Conservation (phyloP, 305 asterid species). For the Lippia alba region DNA sequence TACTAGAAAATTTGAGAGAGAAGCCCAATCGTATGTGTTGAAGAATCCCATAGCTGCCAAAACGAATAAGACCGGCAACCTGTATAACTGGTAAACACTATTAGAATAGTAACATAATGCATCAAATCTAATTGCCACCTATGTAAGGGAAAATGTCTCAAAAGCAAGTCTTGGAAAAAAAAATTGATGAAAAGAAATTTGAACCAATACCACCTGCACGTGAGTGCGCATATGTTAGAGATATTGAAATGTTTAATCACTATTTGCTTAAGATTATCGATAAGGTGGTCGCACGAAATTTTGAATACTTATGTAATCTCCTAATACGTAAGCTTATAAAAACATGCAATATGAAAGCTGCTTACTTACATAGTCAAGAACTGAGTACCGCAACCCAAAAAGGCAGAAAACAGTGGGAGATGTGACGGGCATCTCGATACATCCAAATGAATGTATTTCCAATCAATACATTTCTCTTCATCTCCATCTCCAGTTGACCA, state of each 20-base stretch:
- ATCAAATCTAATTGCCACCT: not conserved
- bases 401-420: constrained; percentile 70
- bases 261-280: too few relatives aligned
- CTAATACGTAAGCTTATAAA: not conserved
- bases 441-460: constrained; percentile 78
- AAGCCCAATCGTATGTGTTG: constrained; percentile 78
- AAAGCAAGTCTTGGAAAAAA: not conserved
- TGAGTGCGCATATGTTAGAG: too few relatives aligned
- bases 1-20: constrained; percentile 55
- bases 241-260: too few relatives aligned
- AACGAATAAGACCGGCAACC: constrained; percentile 61
- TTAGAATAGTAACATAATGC: constrained; percentile 2
- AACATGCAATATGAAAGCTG: constrained; percentile 33
- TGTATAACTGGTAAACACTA: constrained; percentile 43
- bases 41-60: constrained; percentile 68
- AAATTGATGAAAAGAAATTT: constrained; percentile 10
- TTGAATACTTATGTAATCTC: not conserved
- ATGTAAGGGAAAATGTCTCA: too few relatives aligned
- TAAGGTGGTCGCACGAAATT: too few relatives aligned
- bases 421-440: constrained; percentile 74
- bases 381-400: constrained; percentile 83
- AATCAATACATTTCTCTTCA: constrained; percentile 83
- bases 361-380: constrained; percentile 66
- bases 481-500: constrained; percentile 76
- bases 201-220: too few relatives aligned